A percentile compares a stretch with the other conserved stretches of the same genome.
Evolutionary conservation across 768 basidiomycete genomes (phyloP).

Genomic region (Favolaschia claudopus): DNA sequence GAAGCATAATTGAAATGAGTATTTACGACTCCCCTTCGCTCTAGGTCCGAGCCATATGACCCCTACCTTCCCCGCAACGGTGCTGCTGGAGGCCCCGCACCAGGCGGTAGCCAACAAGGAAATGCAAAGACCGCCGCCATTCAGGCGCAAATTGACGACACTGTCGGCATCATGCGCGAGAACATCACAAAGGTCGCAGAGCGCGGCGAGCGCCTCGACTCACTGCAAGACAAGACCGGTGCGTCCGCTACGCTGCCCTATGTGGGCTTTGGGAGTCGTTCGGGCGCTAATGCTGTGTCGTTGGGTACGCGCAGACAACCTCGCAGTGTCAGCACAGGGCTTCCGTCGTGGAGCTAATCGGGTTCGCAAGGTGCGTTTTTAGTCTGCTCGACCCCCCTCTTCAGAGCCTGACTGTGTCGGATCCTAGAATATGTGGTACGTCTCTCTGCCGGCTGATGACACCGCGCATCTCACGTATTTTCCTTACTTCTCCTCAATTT

Average conservation of each 20-base stretch:
- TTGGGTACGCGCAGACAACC: constrained; percentile 83
- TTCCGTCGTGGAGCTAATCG: constrained; percentile 97
- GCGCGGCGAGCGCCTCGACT: constrained; percentile 92
- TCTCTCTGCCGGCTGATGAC: neutral
- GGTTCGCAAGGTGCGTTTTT: constrained; percentile 86
- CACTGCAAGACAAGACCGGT: constrained; percentile 98
- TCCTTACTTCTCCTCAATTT: constrained; percentile 6
- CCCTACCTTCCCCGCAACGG: constrained; percentile 94
- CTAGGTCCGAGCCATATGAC: constrained; percentile 98
- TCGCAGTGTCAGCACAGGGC: constrained; percentile 98
- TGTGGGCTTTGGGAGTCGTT: too few relatives aligned
- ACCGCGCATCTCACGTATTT: neutral
- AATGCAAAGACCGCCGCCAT: constrained; percentile 93
- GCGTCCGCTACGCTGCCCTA: constrained; percentile 46
- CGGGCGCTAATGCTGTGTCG: neutral
- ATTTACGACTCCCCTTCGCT: constrained; percentile 23
- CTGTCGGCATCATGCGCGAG: constrained; percentile 96
- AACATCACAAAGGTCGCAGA: constrained; percentile 97
- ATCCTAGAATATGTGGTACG: constrained; percentile 95
- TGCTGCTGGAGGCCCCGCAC: constrained; percentile 62
- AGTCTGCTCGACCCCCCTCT: neutral
- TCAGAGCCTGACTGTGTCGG: too few relatives aligned
- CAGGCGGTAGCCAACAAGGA: constrained; percentile 54
- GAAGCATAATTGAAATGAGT: neutral
- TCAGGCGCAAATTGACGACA: constrained; percentile 97